These are phyloP conservation scores for Posidonia oceanica DNA, from an alignment of 116 monocot species.

Conservation along the genomic window DNA sequence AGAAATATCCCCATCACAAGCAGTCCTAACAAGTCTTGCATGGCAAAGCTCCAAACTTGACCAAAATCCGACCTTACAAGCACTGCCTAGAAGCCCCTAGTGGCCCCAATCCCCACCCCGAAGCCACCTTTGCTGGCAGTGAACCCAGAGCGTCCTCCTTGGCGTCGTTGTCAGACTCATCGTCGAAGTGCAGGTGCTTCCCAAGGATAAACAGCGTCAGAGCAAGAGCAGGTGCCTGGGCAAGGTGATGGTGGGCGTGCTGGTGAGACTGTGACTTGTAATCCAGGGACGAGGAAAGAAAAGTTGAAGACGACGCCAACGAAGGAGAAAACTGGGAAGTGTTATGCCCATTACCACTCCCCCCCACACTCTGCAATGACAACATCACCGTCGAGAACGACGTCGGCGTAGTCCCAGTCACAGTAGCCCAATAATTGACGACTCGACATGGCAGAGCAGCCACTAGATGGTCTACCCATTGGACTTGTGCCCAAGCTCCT, in stretches of 20 bases:
- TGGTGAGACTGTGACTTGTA: conserved; percentile 7
- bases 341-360: conserved; percentile 2
- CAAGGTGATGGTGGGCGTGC: conserved; percentile 6
- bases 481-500: conserved; percentile 86
- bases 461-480: conserved; percentile 95
- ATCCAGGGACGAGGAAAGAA: conserved; percentile 2
- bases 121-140: conserved; percentile 3
- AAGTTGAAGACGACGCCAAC: conserved; percentile 6
- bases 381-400: conserved; percentile 40
- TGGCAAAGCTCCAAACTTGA: conserved; percentile 71
- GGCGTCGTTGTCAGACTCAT: conserved; percentile 18
- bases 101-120: conserved; percentile 12
- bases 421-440: conserved; percentile 87
- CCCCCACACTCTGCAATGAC: no score
- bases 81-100: conserved; percentile 53
- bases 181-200: conserved; percentile 33
- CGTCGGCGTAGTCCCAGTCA: conserved; percentile 74
- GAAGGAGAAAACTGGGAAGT: conserved; percentile 13
- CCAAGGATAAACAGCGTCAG: conserved; percentile 33
- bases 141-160: conserved; percentile 12
- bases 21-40: conserved; percentile 38
- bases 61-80: conserved; percentile 56
- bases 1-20: conserved; percentile 17
- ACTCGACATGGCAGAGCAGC: conserved; percentile 88
- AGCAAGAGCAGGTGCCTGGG: conserved; percentile 2